Base-by-base conservation (phyloP, 2,329 filamentous ascomycete species). In the Fusarium cicatricum region DNA sequence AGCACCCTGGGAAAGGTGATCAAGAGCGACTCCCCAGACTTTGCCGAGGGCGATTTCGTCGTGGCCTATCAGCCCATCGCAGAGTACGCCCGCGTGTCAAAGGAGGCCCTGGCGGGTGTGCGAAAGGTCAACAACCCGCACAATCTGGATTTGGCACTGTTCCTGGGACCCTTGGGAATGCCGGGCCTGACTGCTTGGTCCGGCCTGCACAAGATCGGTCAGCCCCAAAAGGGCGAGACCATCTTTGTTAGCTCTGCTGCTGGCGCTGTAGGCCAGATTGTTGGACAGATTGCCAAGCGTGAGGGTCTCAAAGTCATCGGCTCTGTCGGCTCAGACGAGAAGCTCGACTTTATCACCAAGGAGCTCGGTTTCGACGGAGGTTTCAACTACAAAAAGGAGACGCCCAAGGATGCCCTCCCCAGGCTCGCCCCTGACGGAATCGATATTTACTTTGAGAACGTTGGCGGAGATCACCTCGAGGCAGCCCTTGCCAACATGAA, bases 301-400 rank as follows among this genome's bases (percentile, higher is more conserved):
- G 88, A 93, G 74, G 91, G 91, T 2, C 75, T 95, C 52, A 87
- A 76, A 38, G 91, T 96, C 34, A 88, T 96, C 60, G 92, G 91
- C 15, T 91, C 87, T 45, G 91, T 92, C 11, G 91, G 92, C 3
- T 86, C 86, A 15, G 89, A 93, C 69, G 87, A 90, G 69, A 96
- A 96, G 80, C 80, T 92, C 19, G 85, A 90, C 16, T 95, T 87
- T 73, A 74, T 84, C 46, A 70, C 64, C 37, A 74, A 79, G 50
- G 77, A 82, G 68, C 76, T 84, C 1, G 82, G 81, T 9, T 84
- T 80, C 62, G 81, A 84, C 50, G 77, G 64, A 14, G 91, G 87
- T 9, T 95, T 94, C 78, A 95, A 96, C 81, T 96, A 96, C 82
- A 94, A 95, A 83, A 92, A 85, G 64, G 90, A 95, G 78, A 84